Base-by-base conservation (phyloP, 2,329 filamentous ascomycete species). In the Annulohypoxylon truncatum region DNA sequence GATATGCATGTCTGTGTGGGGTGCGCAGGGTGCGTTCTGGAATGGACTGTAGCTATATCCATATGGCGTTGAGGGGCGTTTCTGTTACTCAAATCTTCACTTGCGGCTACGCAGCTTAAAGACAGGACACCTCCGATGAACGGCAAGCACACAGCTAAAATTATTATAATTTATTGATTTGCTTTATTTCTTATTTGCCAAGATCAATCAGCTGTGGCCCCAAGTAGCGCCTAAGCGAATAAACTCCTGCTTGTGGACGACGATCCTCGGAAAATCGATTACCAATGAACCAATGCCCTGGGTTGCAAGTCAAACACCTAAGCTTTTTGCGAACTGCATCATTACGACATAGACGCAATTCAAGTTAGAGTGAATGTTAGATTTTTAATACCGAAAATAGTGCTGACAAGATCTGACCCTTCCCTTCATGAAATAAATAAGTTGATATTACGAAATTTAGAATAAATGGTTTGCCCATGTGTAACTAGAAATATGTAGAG, bases 1-100 rank as follows among this genome's bases (percentile, higher is more conserved):
- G 66, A 66, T 66, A 71, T 74, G 72, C 69, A 72, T 55, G 63
- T 64, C 40, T 54, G 63, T 74, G 72, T 73, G 73, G 72, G 71
- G 72, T 73, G 67, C 67, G 70, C 69, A 73, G 71, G 68, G 67
- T 72, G 54, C 44, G 61, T 69, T 66, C 60, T 71, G 60, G 63
- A 70, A 67, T 69, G 67, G 64, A 55, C 61, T 69, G 59, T 53
- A 42, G 44, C 18, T 51, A 33, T 59, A 59, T 57, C 51, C 40
- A 47, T 59, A 29, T 46, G 44, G 44, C 20, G 44, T 35, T 20
- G 46, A 58, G 58, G 35, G 60, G 52, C 40, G 29, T 65, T 69
- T 71, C 55, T 65, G 64, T 67, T 68, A 68, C 61, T 64, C 61
- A 67, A 60, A 28, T 35, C 53, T 55, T 64, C 44, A 59, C 60